Evolutionary conservation across 2,329 filamentous ascomycete species (phyloP).

Genomic region (Clonostachys sp.): DNA sequence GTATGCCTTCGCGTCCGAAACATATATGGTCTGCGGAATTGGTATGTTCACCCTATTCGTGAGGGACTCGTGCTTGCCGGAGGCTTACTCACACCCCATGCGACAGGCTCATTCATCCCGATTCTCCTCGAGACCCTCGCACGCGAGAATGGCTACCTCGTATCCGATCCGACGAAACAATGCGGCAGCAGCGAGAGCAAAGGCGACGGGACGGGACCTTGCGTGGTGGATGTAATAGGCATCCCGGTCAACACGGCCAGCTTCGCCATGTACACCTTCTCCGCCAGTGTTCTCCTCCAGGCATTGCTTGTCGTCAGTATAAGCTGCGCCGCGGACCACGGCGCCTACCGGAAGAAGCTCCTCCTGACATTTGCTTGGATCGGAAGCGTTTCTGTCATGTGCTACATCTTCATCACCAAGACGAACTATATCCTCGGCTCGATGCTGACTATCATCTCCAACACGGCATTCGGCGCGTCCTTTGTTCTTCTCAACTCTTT

Average conservation of each 20-base stretch:
- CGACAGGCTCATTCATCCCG: conserved; percentile 82
- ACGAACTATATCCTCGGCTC: conserved; percentile 76
- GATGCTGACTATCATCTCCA: conserved; percentile 81
- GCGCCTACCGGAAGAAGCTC: conserved; percentile 83
- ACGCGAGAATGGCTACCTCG: conserved; percentile 82
- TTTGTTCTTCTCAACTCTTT: conserved; percentile 97
- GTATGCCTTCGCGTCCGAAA: conserved; percentile 94
- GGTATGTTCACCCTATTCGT: conserved; percentile 46
- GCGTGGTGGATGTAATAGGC: conserved; percentile 77
- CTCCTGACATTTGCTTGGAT: conserved; percentile 79
- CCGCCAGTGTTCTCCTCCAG: conserved; percentile 83
- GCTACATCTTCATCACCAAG: conserved; percentile 75
- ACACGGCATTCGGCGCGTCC: conserved; percentile 90
- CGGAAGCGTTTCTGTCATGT: conserved; percentile 80
- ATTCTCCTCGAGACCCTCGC: conserved; percentile 93
- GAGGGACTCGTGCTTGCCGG: no score
- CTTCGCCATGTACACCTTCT: conserved; percentile 99
- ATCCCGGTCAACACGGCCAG: conserved; percentile 90
- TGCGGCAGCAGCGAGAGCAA: conserved; percentile 64
- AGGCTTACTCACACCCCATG: neutral
- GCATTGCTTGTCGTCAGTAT: conserved; percentile 91
- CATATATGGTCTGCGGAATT: conserved; percentile 79
- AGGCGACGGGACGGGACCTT: conserved; percentile 56
- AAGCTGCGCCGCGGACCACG: conserved; percentile 93
- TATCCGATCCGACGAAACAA: conserved; percentile 70